Percentiles rank a stretch among this genome's conserved stretches.
Conservation (phyloP, 768 basidiomycete genomes). For the Macrolepiota albuminosa region DNA sequence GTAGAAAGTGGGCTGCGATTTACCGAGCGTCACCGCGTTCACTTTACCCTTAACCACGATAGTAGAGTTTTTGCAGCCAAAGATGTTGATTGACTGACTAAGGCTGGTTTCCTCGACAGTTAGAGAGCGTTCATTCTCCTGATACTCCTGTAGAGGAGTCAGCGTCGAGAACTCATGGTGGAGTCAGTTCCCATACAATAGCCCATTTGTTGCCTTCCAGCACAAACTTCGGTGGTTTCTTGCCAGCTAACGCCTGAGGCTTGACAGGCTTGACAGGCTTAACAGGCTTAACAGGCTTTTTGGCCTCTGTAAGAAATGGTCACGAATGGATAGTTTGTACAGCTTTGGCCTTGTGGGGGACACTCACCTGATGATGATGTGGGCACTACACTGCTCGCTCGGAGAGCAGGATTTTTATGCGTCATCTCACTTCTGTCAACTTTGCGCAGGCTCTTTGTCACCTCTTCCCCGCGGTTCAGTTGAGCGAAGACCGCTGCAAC, state of each 20-base stretch:
- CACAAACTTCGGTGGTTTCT: constrained; percentile 87
- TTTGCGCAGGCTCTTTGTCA: constrained; percentile 88
- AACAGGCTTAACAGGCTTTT: constrained; percentile 73
- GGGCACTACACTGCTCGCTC: constrained; percentile 50
- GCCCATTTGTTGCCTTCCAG: constrained; percentile 93
- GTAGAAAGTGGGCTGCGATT: constrained; percentile 10
- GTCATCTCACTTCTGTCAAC: constrained; percentile 98
- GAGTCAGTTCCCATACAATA: constrained; percentile 50
- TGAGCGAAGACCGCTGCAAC: constrained; percentile 84
- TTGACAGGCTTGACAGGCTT: constrained; percentile 85
- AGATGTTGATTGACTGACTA: constrained; percentile 84
- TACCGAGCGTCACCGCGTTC: constrained; percentile 89
- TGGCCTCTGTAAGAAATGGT: constrained; percentile 27
- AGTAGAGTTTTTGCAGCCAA: constrained; percentile 82
- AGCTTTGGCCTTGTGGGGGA: neutral
- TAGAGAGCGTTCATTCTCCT: constrained; percentile 74
- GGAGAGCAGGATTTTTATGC: constrained; percentile 92
- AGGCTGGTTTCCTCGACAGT: constrained; percentile 73
- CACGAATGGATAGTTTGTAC: neutral
- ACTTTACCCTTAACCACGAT: constrained; percentile 89
- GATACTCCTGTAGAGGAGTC: constrained; percentile 65
- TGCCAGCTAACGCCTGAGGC: constrained; percentile 76
- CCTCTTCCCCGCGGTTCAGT: constrained; percentile 82
- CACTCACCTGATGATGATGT: constrained; percentile 28
- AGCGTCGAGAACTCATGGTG: neutral